Percentiles rank a stretch among this genome's conserved stretches.
Evolutionary conservation across 225 moss, liverwort and hornwort genomes (phyloP).

Genomic region (Physcomitrellopsis africana): DNA sequence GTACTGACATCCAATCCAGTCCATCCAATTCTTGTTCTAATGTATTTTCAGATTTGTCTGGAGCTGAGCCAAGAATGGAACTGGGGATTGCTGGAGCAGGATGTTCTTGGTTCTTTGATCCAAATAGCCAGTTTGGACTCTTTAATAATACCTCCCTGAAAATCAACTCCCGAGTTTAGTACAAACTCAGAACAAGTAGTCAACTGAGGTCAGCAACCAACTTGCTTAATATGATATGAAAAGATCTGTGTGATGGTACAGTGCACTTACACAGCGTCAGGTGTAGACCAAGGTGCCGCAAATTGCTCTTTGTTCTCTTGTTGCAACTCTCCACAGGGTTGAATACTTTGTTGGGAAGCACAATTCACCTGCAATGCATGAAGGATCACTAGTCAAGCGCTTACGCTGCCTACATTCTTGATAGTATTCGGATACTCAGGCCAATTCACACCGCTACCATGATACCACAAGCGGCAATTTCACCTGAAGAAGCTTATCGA

Average conservation of each 20-base stretch:
- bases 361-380: slow-evolving; percentile 47
- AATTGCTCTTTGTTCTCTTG: slow-evolving; percentile 38
- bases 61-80: slow-evolving; percentile 31
- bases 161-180: slow-evolving; percentile 16
- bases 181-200: background rate
- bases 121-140: slow-evolving; percentile 93
- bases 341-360: slow-evolving; percentile 71
- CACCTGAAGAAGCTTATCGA: slow-evolving; percentile 87
- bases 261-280: slow-evolving; percentile 78
- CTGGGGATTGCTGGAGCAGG: slow-evolving; percentile 37
- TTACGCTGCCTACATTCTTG: background rate
- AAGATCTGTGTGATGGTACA: background rate
- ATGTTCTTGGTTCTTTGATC: slow-evolving; percentile 66
- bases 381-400: slow-evolving; percentile 2
- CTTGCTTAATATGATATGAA: slow-evolving; percentile 12
- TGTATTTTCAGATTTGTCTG: slow-evolving; percentile 43
- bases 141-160: slow-evolving; percentile 79
- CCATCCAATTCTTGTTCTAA: slow-evolving; percentile 58
- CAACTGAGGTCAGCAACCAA: background rate
- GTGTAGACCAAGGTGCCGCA: slow-evolving; percentile 58
- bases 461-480: slow-evolving; percentile 6
- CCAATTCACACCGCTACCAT: background rate
- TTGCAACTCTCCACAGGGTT: slow-evolving; percentile 60
- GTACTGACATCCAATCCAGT: slow-evolving; percentile 61
- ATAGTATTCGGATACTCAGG: background rate